Base-by-base conservation (phyloP, 2,329 filamentous ascomycete genomes). In the Rutstroemia sp. region DNA sequence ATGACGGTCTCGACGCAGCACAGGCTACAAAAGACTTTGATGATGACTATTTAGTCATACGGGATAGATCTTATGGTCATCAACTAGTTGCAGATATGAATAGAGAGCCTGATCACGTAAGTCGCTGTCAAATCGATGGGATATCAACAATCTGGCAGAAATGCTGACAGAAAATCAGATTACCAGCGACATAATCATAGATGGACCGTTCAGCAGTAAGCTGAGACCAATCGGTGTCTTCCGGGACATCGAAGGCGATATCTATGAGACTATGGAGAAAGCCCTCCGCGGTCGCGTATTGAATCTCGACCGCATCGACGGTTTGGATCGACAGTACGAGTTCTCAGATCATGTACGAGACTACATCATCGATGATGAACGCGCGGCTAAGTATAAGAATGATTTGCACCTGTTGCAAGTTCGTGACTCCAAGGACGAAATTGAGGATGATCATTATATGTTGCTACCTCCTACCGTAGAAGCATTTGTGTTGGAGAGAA, bases 221-320 rank as follows among this genome's bases (percentile, higher is more conserved):
- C 18, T 51, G 4, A 56, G 38, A 46, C 19, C 27, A 10, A 39
- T 56, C 19, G 53, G 53, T 23, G 9, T 44, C 14, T 51, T 56
- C 9, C 19, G 38, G 2, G 9, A 18, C 25, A 44, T 56, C 18
- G 25, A 56, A 2, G 23, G 21, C 5, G 53, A 51, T 37, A 14
- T 19, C 10, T 14, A 37, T 7, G 45, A 54, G 39, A 30, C 23
- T 2, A 21, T 46, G 12, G 45, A 49, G 4, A 18, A 23, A 1
- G 49, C 44, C 12, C 34, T 18, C 6, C 45, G 49, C 7, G 30
- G 18, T 21, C 30, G n/a, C 3, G 5, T 49, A 5, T 12, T 19
- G 5, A 54, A 54, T 9, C 19, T 23, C 9, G 16, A 49, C 8
- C n/a, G 25, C 8, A 2, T 53, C 7, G 25, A 18, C 7, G n/a